These are phyloP conservation scores for Myrmaecium sp. DNA, from an alignment of 2,329 filamentous ascomycete species.

Conservation along the genomic window DNA sequence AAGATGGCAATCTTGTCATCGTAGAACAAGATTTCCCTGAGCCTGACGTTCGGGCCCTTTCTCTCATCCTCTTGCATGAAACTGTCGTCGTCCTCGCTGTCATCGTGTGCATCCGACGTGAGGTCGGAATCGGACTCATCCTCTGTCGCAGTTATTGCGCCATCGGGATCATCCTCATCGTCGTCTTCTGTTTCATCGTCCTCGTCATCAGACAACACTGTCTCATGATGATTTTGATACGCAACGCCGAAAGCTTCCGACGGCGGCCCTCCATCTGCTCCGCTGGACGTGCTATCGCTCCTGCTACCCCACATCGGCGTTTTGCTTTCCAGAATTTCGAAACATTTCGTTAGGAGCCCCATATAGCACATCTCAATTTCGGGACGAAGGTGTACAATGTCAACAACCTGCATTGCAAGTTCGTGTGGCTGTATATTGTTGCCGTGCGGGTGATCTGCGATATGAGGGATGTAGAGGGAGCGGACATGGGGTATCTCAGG, in stretches of 20 bases:
- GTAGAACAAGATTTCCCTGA: conserved; percentile 69
- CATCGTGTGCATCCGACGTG: conserved; percentile 22
- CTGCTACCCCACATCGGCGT: conserved; percentile 10
- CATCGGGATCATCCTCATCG: conserved; percentile 31
- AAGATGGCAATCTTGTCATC: conserved; percentile 73
- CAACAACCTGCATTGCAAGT: conserved; percentile 57
- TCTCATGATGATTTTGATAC: conserved; percentile 5
- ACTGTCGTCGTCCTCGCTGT: conserved; percentile 35
- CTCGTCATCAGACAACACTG: conserved; percentile 20
- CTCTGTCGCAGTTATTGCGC: conserved; percentile 29
- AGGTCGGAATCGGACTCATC: conserved; percentile 17
- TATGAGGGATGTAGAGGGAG: conserved; percentile 52
- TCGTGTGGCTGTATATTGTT: conserved; percentile 45
- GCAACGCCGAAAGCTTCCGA: no score
- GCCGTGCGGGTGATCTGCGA: conserved; percentile 43
- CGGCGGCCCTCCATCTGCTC: no score
- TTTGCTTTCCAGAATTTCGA: conserved; percentile 56
- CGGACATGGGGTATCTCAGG: conserved; percentile 53
- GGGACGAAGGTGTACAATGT: conserved; percentile 59
- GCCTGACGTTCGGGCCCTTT: conserved; percentile 36
- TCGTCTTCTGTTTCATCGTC: conserved; percentile 23
- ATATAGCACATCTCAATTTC: conserved; percentile 66
- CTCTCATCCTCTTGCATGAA: conserved; percentile 31
- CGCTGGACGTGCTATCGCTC: conserved; percentile 1
- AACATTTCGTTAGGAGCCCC: conserved; percentile 61